These are phyloP conservation scores for Theileria sp. DNA, from an alignment of 169 alveolate genomes.

Conservation along the genomic window DNA sequence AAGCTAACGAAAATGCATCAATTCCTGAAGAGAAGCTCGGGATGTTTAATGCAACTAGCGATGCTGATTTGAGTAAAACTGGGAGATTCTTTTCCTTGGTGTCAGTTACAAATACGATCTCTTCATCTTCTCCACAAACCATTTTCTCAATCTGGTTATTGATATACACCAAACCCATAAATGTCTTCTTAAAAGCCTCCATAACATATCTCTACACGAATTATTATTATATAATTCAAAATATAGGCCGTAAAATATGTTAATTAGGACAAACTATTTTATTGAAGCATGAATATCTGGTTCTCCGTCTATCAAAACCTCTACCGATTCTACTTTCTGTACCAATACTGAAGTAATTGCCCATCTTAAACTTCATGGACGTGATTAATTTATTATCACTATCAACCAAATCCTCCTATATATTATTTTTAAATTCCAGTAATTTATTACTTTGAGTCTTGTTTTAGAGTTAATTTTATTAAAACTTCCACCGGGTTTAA, in stretches of 20 bases:
- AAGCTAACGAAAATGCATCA: conserved; percentile 58
- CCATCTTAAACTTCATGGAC: conserved; percentile 73
- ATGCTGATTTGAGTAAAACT: conserved; percentile 52
- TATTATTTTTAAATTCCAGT: conserved; percentile 26
- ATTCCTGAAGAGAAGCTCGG: conserved; percentile 76
- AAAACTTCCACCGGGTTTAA: conserved; percentile 83
- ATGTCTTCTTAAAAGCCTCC: conserved; percentile 83
- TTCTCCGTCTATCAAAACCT: conserved; percentile 87
- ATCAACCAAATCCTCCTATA: conserved; percentile 49
- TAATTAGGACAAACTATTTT: conserved; percentile 62
- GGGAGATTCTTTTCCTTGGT: conserved; percentile 50
- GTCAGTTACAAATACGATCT: conserved; percentile 69
- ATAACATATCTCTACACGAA: conserved; percentile 22
- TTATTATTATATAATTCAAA: conserved; percentile 15
- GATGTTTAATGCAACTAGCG: conserved; percentile 69
- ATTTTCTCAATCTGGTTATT: conserved; percentile 70
- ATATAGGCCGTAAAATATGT: neutral
- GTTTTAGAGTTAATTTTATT: conserved; percentile 74
- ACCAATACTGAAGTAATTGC: conserved; percentile 91
- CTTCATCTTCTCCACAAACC: conserved; percentile 59
- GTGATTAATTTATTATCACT: conserved; percentile 25
- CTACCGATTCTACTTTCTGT: conserved; percentile 91
- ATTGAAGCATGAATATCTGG: conserved; percentile 74
- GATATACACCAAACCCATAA: conserved; percentile 59
- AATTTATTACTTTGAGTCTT: conserved; percentile 67